phyloP scores from a whole-genome alignment of 306 rosid genomes.

The Spatholobus suberectus region DNA sequence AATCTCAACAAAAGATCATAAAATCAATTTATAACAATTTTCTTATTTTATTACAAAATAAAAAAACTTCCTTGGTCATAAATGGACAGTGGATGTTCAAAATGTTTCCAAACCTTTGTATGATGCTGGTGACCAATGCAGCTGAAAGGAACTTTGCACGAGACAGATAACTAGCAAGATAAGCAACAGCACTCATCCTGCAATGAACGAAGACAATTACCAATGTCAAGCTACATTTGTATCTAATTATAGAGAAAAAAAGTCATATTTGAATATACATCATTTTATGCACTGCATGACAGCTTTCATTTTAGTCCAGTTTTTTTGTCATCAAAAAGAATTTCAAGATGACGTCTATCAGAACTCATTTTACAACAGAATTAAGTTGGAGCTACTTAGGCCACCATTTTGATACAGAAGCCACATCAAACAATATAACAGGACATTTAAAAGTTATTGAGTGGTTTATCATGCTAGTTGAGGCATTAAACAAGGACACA shows the following conservation, averaged over 20 bases:
- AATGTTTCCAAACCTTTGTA: slow-evolving; percentile 65
- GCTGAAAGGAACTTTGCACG: slow-evolving; percentile 79
- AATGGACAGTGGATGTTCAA: not conserved
- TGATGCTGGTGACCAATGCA: slow-evolving; percentile 53
- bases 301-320: slow-evolving; percentile 11
- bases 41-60: not conserved
- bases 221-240: not conserved
- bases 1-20: slow-evolving; percentile 41
- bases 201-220: slow-evolving; percentile 32
- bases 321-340: not conserved
- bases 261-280: not conserved
- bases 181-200: slow-evolving; percentile 96
- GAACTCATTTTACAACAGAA: not conserved
- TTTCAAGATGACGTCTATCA: not conserved
- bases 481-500: not conserved
- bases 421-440: not conserved
- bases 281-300: not conserved
- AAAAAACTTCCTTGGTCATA: not conserved
- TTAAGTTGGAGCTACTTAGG: not conserved
- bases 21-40: not conserved
- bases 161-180: slow-evolving; percentile 89
- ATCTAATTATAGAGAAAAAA: not conserved
- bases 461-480: not conserved
- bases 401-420: slow-evolving; percentile 27
- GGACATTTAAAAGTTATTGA: not conserved